Evolutionary conservation across 2,329 filamentous ascomycete species (phyloP).

Genomic region (Blastomyces gilchristii): DNA sequence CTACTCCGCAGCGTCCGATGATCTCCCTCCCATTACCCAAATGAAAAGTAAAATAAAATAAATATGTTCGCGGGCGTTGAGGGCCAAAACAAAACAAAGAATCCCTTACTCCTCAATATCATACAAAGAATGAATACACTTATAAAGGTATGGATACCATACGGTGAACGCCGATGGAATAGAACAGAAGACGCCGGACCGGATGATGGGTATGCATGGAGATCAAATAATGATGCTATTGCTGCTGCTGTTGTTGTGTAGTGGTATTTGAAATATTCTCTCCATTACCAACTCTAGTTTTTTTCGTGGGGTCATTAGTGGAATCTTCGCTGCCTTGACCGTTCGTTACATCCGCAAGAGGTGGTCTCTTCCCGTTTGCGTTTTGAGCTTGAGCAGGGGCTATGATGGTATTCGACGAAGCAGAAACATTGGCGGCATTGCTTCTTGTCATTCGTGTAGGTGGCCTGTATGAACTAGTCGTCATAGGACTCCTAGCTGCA

Average conservation of each 20-base stretch:
- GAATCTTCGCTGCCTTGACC: constrained; percentile 19
- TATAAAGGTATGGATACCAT: background rate
- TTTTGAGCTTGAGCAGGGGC: constrained; percentile 9
- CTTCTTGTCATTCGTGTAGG: constrained; percentile 9
- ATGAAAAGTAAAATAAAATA: background rate
- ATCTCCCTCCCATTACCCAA: background rate
- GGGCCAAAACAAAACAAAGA: background rate
- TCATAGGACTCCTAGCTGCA: constrained; percentile 23
- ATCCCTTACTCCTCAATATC: background rate
- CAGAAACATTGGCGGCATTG: background rate
- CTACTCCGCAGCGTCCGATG: background rate
- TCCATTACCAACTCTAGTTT: constrained; percentile 8
- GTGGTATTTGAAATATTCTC: background rate
- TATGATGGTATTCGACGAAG: background rate
- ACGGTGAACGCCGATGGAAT: background rate
- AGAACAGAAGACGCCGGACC: background rate
- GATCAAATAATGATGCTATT: background rate
- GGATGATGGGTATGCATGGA: background rate
- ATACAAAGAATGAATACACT: background rate
- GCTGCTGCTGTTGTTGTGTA: background rate
- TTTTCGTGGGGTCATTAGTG: constrained; percentile 11
- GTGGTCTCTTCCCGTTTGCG: constrained; percentile 34
- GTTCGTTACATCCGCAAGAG: constrained; percentile 39
- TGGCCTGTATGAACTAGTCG: constrained; percentile 13
- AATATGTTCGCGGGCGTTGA: background rate